Evolutionary conservation across 352 stramenopile species (phyloP), one percentile per base, ranked within the genome.

Genomic region (Phytophthora chlamydospora): DNA sequence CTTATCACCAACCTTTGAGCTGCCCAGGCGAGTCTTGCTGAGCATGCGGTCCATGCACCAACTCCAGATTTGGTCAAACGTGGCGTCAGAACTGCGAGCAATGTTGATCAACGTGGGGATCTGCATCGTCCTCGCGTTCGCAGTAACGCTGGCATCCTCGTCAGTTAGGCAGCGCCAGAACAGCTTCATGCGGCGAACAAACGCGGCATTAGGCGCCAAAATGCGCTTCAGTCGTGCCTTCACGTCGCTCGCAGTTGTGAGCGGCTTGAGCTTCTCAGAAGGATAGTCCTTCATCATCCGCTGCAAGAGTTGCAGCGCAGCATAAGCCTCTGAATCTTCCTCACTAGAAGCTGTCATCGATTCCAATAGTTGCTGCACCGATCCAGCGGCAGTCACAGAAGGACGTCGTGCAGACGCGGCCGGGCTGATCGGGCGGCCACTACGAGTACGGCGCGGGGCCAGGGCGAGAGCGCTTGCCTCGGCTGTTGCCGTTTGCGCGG

Each of bases 1-100:
- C 55, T 87, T 91, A 52, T 93, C 85, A 14, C 85, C 82, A 41
- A 71, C 72, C 51, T 90, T 93, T 0, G 71, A 81, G 31, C 75
- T 85, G 10, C 82, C 85, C 41, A 96, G 39, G 32, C 80, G 81
- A 17, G 62, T 82, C 68, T 93, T 92, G 75, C 79, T 93, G 29
- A 89, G 73, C 58, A 92, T 85, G 5, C 87, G 87, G 44, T 92
- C 85, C n/a, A 89, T 79, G 33, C 87, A 96, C 87, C 87, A 96
- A 39, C 80, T 75, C 87, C 87, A 96, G 9, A 96, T 73, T 41
- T 91, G 83, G 24, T 87, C 63, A 17, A 96, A 90, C 19, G 88
- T 85, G 0, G 62, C 47, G 38, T 87, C 73, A 14, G 80, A 77
- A 35, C 68, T 80, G 29, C 52, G 44, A 12, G 85, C 82, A 14